Evolutionary conservation across 2,329 filamentous ascomycete genomes (phyloP).

Genomic region (Botrytis sinoallii): DNA sequence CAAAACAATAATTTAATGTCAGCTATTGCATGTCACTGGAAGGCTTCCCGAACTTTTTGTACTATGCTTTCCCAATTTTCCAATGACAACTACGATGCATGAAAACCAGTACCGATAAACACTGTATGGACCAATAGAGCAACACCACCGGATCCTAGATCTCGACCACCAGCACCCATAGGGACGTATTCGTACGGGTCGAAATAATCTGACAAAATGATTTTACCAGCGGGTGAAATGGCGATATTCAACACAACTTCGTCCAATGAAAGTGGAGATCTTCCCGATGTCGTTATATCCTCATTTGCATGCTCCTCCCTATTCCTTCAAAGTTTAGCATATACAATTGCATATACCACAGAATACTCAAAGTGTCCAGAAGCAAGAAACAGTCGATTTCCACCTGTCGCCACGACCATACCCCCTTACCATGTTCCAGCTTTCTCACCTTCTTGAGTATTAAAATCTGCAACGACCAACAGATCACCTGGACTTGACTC

Average conservation of each 20-base stretch:
- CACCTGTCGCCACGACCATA: too few species aligned
- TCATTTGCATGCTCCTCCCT: too few species aligned
- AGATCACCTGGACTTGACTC: too few species aligned
- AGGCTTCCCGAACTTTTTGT: constrained; percentile 18
- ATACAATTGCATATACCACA: too few species aligned
- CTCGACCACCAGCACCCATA: constrained; percentile 49
- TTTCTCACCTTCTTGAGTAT: too few species aligned
- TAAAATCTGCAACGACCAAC: too few species aligned
- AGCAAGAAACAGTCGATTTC: too few species aligned
- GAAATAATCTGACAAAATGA: constrained; percentile 48
- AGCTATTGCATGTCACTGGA: not conserved
- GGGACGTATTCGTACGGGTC: constrained; percentile 50
- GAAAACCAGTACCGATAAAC: not conserved
- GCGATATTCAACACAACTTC: constrained; percentile 50
- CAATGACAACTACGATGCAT: constrained; percentile 18
- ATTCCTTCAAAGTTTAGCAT: too few species aligned
- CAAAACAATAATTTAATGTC: constrained; percentile 23
- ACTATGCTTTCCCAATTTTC: constrained; percentile 43
- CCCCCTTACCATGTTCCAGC: too few species aligned
- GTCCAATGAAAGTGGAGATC: constrained; percentile 46
- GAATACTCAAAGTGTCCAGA: too few species aligned
- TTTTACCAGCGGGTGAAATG: constrained; percentile 44
- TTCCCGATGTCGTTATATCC: constrained; percentile 32
- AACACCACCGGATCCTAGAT: constrained; percentile 47
- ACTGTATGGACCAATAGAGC: constrained; percentile 39